Conservation (phyloP, 1,284 basidiomycete species). For the Trametes sp. region DNA sequence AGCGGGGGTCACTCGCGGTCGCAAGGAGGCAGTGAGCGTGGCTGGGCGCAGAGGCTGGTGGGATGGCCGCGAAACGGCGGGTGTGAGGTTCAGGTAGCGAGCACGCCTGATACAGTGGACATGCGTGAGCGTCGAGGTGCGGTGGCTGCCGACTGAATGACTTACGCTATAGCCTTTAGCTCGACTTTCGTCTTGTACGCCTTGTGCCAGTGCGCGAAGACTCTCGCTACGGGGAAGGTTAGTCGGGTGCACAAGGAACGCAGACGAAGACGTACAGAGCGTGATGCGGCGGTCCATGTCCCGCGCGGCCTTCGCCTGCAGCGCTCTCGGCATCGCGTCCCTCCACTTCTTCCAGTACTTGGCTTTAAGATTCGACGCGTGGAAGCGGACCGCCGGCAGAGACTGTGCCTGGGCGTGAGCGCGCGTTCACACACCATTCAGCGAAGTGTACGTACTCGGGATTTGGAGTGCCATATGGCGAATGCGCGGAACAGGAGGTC, state of each 20-base stretch:
- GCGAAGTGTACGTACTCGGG: conserved; percentile 56
- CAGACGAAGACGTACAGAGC: conserved; percentile 57
- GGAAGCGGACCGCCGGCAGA: conserved; percentile 77
- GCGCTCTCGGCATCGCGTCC: conserved; percentile 70
- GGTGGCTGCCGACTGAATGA: conserved; percentile 29
- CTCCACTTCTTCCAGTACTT: conserved; percentile 73
- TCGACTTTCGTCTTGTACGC: conserved; percentile 72
- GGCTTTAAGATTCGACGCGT: conserved; percentile 64
- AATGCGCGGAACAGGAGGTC: conserved; percentile 72
- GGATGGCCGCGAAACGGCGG: conserved; percentile 42
- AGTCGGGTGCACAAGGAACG: conserved; percentile 21
- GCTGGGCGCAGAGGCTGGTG: conserved; percentile 25
- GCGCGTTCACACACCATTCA: conserved; percentile 21
- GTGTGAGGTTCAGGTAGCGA: conserved; percentile 75
- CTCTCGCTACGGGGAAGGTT: conserved; percentile 54
- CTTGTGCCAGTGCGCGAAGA: conserved; percentile 69
- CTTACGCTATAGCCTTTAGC: conserved; percentile 83
- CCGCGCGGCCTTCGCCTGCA: conserved; percentile 69
- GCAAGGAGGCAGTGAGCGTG: conserved; percentile 20
- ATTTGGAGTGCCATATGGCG: conserved; percentile 75
- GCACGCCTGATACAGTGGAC: conserved; percentile 60
- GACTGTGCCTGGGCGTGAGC: conserved; percentile 52
- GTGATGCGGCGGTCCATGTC: conserved; percentile 62
- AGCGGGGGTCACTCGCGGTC: conserved; percentile 34
- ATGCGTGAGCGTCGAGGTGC: conserved; percentile 8